phyloP scores from a whole-genome alignment of 352 stramenopile species.

The Phytopythium helicoides region DNA sequence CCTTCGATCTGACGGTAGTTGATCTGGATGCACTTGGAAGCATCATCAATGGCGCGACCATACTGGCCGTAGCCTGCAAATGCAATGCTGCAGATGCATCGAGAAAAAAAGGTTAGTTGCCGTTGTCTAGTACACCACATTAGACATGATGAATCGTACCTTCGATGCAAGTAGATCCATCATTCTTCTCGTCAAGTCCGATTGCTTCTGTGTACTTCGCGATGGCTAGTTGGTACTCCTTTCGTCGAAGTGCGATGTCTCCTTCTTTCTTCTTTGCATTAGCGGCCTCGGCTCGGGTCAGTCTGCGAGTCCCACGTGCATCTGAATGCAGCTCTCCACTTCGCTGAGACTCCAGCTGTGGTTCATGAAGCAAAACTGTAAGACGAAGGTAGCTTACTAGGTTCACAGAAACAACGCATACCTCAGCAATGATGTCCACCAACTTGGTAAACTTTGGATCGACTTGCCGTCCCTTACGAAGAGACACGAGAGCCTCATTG shows the following conservation, averaged over 20 bases:
- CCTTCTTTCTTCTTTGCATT: slow-evolving; percentile 37
- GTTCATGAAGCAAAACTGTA: background rate
- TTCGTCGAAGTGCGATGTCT: slow-evolving; percentile 44
- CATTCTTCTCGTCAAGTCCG: slow-evolving; percentile 45
- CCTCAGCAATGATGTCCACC: slow-evolving; percentile 47
- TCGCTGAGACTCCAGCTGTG: slow-evolving; percentile 1
- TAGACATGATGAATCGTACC: slow-evolving; percentile 14
- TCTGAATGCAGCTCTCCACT: slow-evolving; percentile 5
- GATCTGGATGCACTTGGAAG: slow-evolving; percentile 53
- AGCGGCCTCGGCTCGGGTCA: slow-evolving; percentile 26
- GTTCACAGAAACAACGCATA: slow-evolving; percentile 5
- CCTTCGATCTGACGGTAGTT: slow-evolving; percentile 59
- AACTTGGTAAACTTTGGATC: slow-evolving; percentile 73
- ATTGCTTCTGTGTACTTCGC: slow-evolving; percentile 49
- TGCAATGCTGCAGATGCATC: slow-evolving; percentile 27
- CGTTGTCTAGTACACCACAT: background rate
- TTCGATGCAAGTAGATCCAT: slow-evolving; percentile 52
- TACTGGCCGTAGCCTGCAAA: slow-evolving; percentile 32
- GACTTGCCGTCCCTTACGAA: slow-evolving; percentile 69
- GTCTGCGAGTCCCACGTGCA: slow-evolving; percentile 11
- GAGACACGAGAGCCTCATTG: slow-evolving; percentile 57
- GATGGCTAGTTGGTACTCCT: slow-evolving; percentile 46
- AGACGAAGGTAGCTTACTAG: background rate
- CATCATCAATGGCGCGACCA: slow-evolving; percentile 43
- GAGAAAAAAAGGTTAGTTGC: too few relatives aligned